Conservation (phyloP, 805 yeast species). For the Wickerhamomyces subpelliculosus region DNA sequence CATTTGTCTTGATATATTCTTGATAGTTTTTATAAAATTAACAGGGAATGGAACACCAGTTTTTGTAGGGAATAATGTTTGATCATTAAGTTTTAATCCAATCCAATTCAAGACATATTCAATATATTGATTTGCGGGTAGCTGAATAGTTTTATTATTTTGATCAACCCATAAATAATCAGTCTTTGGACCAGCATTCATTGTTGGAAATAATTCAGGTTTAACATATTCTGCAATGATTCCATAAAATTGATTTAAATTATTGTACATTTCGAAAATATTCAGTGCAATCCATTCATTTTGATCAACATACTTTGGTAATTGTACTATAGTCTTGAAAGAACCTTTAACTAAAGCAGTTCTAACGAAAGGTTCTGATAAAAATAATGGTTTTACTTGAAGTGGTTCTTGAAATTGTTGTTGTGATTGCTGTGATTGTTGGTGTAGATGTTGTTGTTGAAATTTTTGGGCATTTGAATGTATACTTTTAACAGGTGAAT, state of each 20-base stretch:
- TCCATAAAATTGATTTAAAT: conserved; percentile 81
- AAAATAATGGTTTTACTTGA: conserved; percentile 40
- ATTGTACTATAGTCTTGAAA: conserved; percentile 88
- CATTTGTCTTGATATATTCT: conserved; percentile 85
- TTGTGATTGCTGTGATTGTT: conserved; percentile 14
- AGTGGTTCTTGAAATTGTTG: conserved; percentile 6
- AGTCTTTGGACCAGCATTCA: conserved; percentile 92
- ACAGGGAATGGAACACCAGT: conserved; percentile 87
- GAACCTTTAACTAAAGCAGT: conserved; percentile 96
- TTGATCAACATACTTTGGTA: conserved; percentile 90
- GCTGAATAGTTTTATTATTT: conserved; percentile 69
- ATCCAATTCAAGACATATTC: conserved; percentile 92
- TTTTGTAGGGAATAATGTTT: conserved; percentile 84
- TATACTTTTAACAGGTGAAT: conserved; percentile 29
- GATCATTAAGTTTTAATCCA: conserved; percentile 80
- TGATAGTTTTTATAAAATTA: conserved; percentile 72
- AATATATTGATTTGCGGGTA: conserved; percentile 91
- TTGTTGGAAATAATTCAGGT: conserved; percentile 82
- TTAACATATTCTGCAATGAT: conserved; percentile 88
- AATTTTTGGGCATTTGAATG: conserved; percentile 20
- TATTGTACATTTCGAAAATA: conserved; percentile 81
- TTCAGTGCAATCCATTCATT: conserved; percentile 96
- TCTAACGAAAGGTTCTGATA: conserved; percentile 89
- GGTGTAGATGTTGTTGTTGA: conserved; percentile 19
- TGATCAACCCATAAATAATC: conserved; percentile 89